These are phyloP conservation scores for Chaetomiaceae sp. DNA, from an alignment of 2,329 filamentous ascomycete genomes.

Conservation along the genomic window DNA sequence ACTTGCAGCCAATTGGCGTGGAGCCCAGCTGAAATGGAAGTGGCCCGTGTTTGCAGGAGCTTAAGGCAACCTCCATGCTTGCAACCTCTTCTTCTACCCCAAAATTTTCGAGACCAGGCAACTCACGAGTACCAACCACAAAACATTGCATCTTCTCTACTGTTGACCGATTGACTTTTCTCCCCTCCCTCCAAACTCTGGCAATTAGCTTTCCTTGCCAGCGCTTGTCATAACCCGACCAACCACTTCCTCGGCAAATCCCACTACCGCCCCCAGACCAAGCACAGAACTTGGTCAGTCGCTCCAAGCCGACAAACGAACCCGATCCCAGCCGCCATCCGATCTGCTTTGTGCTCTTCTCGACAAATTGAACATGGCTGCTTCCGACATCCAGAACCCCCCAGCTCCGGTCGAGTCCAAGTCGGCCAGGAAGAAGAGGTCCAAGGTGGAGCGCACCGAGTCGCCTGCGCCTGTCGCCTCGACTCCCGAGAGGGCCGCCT, in stretches of 20 bases:
- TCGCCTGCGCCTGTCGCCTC: constrained; percentile 51
- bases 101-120: constrained; percentile 16
- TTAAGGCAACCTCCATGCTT: constrained; percentile 1
- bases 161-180: not conserved
- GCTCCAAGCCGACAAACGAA: not conserved
- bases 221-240: not conserved
- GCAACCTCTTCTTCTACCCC: too few relatives aligned
- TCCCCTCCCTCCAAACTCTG: not conserved
- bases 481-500: constrained; percentile 45
- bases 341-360: not conserved
- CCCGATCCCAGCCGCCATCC: not conserved
- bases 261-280: not conserved
- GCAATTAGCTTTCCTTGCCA: constrained; percentile 11
- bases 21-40: constrained; percentile 12
- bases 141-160: constrained; percentile 1
- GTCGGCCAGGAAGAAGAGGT: constrained; percentile 65
- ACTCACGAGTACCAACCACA: not conserved
- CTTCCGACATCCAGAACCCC: constrained; percentile 58
- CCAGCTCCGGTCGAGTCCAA: constrained; percentile 58
- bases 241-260: not conserved
- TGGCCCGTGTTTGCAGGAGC: constrained; percentile 18
- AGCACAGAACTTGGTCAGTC: not conserved
- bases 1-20: constrained; percentile 18
- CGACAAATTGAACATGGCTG: constrained; percentile 50
- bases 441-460: constrained; percentile 49